Percentiles rank a stretch among this genome's conserved stretches.
Conservation (phyloP, 2,329 filamentous ascomycete species). For the Ophiostoma sp. region DNA sequence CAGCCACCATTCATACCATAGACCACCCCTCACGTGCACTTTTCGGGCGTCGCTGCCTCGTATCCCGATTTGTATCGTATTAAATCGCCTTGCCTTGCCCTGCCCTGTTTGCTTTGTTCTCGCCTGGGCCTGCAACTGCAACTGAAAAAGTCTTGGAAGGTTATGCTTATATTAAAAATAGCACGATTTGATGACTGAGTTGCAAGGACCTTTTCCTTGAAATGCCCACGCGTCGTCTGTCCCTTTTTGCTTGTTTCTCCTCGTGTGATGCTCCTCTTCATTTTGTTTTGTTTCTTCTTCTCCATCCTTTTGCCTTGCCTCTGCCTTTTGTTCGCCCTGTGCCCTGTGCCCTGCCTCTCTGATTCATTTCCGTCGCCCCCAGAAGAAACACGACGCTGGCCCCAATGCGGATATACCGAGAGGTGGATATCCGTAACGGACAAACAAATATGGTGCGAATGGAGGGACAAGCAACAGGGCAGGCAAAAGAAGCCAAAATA, state of each 20-base stretch:
- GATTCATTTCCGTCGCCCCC: background rate
- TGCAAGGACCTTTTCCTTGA: background rate
- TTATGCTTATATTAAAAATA: conserved; percentile 6
- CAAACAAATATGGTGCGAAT: background rate
- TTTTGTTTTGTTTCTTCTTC: background rate
- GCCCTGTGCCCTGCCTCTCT: background rate
- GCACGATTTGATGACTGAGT: background rate
- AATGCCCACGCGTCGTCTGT: background rate
- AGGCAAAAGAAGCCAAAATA: background rate
- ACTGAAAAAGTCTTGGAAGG: background rate
- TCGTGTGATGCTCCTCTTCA: background rate
- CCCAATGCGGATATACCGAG: conserved; percentile 1
- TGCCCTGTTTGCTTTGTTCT: background rate
- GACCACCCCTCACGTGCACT: background rate
- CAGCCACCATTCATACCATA: background rate
- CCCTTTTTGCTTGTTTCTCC: background rate
- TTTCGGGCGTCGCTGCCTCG: conserved; percentile 1
- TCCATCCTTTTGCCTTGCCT: background rate
- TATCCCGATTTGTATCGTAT: background rate
- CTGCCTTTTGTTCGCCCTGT: background rate
- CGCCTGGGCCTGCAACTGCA: background rate
- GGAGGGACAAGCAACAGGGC: background rate
- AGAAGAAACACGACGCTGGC: background rate
- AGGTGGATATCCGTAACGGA: background rate
- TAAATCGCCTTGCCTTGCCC: background rate